Percentiles rank a stretch among this genome's conserved stretches.
phyloP scores from a whole-genome alignment of 164 flowering plant genomes.

The Nymphaea thermarum region DNA sequence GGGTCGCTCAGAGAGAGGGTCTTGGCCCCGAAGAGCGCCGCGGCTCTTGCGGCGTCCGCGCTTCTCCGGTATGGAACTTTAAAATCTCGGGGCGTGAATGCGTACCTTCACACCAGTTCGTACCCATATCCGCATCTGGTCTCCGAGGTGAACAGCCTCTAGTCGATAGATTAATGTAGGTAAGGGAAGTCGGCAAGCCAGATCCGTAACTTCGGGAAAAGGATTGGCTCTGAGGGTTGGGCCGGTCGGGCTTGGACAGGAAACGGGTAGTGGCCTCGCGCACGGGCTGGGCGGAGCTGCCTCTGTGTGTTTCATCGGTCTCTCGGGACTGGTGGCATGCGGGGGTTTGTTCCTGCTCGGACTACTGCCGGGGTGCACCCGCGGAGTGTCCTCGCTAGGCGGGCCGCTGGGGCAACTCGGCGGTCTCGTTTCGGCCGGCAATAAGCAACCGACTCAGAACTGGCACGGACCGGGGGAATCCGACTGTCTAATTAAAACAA shows the following conservation, averaged over 20 bases:
- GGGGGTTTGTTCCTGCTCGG: too few species aligned
- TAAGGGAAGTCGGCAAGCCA: conserved; percentile 5
- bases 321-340: too few species aligned
- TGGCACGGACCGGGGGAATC: background rate
- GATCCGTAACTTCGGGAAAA: conserved; percentile 1
- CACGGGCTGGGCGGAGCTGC: too few species aligned
- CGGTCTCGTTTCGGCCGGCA: background rate
- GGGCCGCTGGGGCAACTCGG: background rate
- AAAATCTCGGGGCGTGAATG: background rate
- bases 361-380: conserved; percentile 13
- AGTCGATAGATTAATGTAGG: conserved; percentile 6
- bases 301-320: too few species aligned
- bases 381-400: conserved; percentile 6
- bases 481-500: conserved; percentile 20
- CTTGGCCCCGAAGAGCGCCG: background rate
- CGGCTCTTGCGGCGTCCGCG: background rate
- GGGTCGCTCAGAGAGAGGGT: conserved; percentile 1
- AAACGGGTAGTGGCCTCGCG: conserved; percentile 1
- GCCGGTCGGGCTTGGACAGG: background rate
- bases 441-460: background rate
- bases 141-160: conserved; percentile 8
- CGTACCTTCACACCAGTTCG: background rate
- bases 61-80: background rate
- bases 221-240: background rate
- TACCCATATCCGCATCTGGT: conserved; percentile 6